Evolutionary conservation across 2,329 filamentous ascomycete genomes (phyloP).

Genomic region (Pyrenochaeta sp.): DNA sequence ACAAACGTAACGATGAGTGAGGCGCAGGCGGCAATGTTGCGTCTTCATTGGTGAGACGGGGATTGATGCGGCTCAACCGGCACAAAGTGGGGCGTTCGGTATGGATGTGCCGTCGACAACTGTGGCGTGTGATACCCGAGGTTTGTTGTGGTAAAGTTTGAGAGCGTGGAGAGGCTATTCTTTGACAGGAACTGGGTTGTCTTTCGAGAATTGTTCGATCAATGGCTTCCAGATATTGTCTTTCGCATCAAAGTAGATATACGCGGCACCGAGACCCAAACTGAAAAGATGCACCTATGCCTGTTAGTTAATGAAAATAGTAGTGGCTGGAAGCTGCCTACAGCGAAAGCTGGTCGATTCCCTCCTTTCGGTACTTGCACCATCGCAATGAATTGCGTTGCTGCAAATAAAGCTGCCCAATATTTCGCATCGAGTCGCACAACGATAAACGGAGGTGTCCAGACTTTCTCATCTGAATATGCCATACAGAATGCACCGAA

Average conservation of each 20-base stretch:
- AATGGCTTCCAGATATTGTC: conserved; percentile 22
- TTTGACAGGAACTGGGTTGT: neutral
- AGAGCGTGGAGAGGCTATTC: neutral
- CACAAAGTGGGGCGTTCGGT: neutral
- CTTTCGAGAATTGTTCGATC: conserved; percentile 6
- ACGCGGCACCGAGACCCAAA: conserved; percentile 15
- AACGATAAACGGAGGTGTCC: conserved; percentile 11
- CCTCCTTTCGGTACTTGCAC: conserved; percentile 4
- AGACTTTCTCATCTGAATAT: conserved; percentile 21
- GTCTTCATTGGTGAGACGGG: conserved; percentile 10
- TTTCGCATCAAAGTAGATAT: conserved; percentile 20
- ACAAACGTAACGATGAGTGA: conserved; percentile 1
- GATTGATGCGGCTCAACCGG: neutral
- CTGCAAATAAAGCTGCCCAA: conserved; percentile 9
- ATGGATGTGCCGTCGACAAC: conserved; percentile 2
- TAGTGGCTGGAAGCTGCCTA: neutral
- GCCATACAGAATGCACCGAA: conserved; percentile 16
- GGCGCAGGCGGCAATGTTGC: conserved; percentile 16
- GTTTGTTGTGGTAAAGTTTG: neutral
- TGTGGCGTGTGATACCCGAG: no score
- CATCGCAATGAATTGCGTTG: conserved; percentile 5
- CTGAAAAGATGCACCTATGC: conserved; percentile 12
- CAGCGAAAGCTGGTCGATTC: conserved; percentile 2
- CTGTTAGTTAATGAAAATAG: conserved; percentile 1
- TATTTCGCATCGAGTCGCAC: conserved; percentile 15